Conservation (phyloP, 352 stramenopile species). For the Bremia lactucae region DNA sequence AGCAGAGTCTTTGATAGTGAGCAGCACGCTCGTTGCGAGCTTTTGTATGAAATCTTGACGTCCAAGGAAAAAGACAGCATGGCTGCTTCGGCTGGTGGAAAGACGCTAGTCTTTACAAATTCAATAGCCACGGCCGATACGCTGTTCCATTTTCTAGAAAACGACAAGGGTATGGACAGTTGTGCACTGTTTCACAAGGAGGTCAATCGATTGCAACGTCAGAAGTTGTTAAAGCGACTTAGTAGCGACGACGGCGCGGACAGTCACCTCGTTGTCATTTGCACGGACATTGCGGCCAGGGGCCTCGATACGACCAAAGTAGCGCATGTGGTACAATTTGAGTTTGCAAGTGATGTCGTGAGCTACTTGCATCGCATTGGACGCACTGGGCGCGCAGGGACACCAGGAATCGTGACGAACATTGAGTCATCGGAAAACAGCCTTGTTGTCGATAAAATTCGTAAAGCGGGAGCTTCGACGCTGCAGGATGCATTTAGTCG, state of each 20-base stretch:
- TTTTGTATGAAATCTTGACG: slow-evolving; percentile 41
- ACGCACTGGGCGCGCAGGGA: slow-evolving; percentile 50
- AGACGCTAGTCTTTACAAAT: slow-evolving; percentile 68
- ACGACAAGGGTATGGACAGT: slow-evolving; percentile 20
- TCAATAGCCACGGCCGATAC: slow-evolving; percentile 56
- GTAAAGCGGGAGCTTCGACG: slow-evolving; percentile 32
- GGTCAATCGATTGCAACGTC: slow-evolving; percentile 37
- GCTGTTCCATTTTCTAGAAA: slow-evolving; percentile 41
- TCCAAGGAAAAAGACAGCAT: background rate
- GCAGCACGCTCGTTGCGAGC: slow-evolving; percentile 26
- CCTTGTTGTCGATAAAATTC: slow-evolving; percentile 57
- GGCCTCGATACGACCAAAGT: slow-evolving; percentile 67
- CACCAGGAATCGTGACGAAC: slow-evolving; percentile 48
- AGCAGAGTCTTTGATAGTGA: slow-evolving; percentile 9
- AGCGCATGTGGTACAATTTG: slow-evolving; percentile 65
- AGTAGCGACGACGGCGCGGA: slow-evolving; percentile 19
- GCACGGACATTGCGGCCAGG: slow-evolving; percentile 67
- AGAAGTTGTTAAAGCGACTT: slow-evolving; percentile 32
- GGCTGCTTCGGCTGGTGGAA: slow-evolving; percentile 10
- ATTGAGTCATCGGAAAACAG: slow-evolving; percentile 53
- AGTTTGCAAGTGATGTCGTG: slow-evolving; percentile 75
- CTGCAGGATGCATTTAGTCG: slow-evolving; percentile 66
- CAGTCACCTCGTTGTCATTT: slow-evolving; percentile 40
- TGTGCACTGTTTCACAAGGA: slow-evolving; percentile 55
- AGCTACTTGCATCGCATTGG: slow-evolving; percentile 75